Base-by-base conservation (phyloP, 139 green algal genomes). In the Chlamydomonas eustigma region DNA sequence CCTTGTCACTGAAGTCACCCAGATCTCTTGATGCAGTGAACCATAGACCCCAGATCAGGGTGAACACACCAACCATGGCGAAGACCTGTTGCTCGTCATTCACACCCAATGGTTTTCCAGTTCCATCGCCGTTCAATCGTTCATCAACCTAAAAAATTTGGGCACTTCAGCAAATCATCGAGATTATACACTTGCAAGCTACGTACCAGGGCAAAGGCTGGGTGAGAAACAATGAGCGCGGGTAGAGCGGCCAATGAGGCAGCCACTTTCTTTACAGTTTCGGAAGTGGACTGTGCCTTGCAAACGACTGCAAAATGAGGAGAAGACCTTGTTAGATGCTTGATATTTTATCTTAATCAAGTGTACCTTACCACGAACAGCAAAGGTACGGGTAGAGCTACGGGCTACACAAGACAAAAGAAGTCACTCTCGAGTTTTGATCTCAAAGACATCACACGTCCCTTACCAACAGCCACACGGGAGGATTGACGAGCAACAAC, bases 91-190 rank as follows among this genome's bases (percentile, higher is more conserved):
- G 64, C 63, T 78, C 79, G 38, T 92, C 86, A 75, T 88, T 91
- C 25, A 93, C 70, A 51, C 89, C 89, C 50, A 93, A 81, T 5
- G 78, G 50, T 64, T 84, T 71, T 69, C 89, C 87, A 18, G 80
- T 86, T 76, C 89, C 89, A 50, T 93, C 89, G 35, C 87, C 87
- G 83, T 91, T 91, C 50, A 93, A 58, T 85, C 89, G 87, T 36
- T 92, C 87, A 50, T 93, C 89, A 34, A 93, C 88, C 86, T 91
- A 82, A 28, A 58, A 18, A 58, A 58, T 18, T n/a, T n/a, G n/a
- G n/a, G n/a, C n/a, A n/a, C n/a, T n/a, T n/a, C n/a, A n/a, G n/a
- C n/a, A n/a, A n/a, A n/a, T n/a, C n/a, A 71, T 63, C 22, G 50
- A 24, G 50, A 28, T n/a, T n/a, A n/a, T n/a, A n/a, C n/a, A n/a